Percentiles rank a stretch among this genome's conserved stretches.
phyloP scores from a whole-genome alignment of 1,284 basidiomycete species.

The Pascua sp. region DNA sequence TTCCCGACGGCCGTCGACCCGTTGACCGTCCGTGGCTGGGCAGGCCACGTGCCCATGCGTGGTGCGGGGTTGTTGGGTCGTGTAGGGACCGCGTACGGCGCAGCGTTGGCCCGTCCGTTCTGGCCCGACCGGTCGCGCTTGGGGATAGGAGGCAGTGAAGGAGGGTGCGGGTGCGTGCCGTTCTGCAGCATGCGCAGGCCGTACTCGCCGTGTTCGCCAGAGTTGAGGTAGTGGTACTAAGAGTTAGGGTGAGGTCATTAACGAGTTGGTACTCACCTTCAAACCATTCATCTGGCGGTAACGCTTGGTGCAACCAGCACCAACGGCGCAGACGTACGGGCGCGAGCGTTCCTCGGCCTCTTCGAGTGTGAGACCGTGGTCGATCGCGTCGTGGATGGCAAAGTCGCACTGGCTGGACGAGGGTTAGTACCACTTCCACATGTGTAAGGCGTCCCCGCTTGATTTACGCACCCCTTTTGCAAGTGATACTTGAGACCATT shows the following conservation, averaged over 20 bases:
- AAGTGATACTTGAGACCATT: conserved; percentile 96
- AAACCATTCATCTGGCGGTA: conserved; percentile 99
- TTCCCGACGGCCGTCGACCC: too few relatives aligned
- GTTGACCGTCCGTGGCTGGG: not conserved
- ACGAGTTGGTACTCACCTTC: conserved; percentile 49
- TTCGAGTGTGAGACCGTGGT: conserved; percentile 69
- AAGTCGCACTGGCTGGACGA: conserved; percentile 73
- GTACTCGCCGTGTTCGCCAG: conserved; percentile 86
- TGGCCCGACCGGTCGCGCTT: conserved; percentile 20
- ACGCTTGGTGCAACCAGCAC: conserved; percentile 77
- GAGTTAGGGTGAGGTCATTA: conserved; percentile 24
- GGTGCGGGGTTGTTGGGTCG: not conserved
- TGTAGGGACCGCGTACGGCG: conserved; percentile 29
- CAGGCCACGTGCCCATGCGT: conserved; percentile 28
- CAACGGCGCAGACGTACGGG: conserved; percentile 83
- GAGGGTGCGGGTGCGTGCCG: conserved; percentile 62
- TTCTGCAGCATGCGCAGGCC: conserved; percentile 79
- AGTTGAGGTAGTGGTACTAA: conserved; percentile 90
- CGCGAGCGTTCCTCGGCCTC: conserved; percentile 75
- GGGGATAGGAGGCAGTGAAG: conserved; percentile 26
- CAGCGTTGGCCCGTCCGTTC: conserved; percentile 5
- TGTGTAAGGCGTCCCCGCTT: conserved; percentile 56
- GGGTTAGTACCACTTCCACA: not conserved
- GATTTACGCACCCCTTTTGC: conserved; percentile 52
- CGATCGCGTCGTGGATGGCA: conserved; percentile 66